Percentiles rank a stretch among this genome's conserved stretches.
phyloP scores from a whole-genome alignment of 192 early-diverging fungal genomes.

The Backusella morwellensis region DNA sequence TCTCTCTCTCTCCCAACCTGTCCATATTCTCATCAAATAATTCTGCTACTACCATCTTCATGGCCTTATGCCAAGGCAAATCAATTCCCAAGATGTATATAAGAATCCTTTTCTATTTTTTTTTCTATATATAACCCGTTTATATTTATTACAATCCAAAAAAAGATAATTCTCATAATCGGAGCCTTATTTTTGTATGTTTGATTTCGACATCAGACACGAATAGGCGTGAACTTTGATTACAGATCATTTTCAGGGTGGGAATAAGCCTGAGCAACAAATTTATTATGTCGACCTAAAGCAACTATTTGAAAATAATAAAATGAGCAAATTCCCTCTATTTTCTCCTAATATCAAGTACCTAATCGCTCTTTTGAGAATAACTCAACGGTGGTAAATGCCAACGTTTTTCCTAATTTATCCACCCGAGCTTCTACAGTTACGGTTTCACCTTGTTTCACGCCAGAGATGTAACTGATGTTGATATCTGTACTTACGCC shows the following conservation, averaged over 20 bases:
- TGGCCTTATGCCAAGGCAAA: too few relatives aligned
- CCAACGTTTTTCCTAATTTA: slow-evolving; percentile 53
- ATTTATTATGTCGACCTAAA: slow-evolving; percentile 56
- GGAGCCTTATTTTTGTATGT: not conserved
- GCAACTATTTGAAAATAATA: slow-evolving; percentile 27
- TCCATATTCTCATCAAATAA: too few relatives aligned
- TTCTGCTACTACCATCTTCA: too few relatives aligned
- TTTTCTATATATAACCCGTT: not conserved
- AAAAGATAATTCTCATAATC: not conserved
- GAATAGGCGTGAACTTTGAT: not conserved
- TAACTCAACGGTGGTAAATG: slow-evolving; percentile 48
- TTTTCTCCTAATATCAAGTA: slow-evolving; percentile 12
- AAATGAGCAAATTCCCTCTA: not conserved
- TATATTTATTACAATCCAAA: not conserved
- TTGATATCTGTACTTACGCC: slow-evolving; percentile 60
- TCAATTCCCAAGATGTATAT: too few relatives aligned
- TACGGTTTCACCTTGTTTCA: slow-evolving; percentile 44
- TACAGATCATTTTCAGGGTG: slow-evolving; percentile 28
- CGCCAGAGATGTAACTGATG: slow-evolving; percentile 48
- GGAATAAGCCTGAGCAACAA: slow-evolving; percentile 38
- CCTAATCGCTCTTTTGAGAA: slow-evolving; percentile 29
- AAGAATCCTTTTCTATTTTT: not conserved
- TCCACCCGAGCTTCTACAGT: slow-evolving; percentile 46
- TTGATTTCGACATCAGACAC: slow-evolving; percentile 6
- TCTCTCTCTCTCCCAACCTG: too few relatives aligned